Evolutionary conservation across 2,329 filamentous ascomycete species (phyloP).

Genomic region (Dactylonectria macrodidyma): DNA sequence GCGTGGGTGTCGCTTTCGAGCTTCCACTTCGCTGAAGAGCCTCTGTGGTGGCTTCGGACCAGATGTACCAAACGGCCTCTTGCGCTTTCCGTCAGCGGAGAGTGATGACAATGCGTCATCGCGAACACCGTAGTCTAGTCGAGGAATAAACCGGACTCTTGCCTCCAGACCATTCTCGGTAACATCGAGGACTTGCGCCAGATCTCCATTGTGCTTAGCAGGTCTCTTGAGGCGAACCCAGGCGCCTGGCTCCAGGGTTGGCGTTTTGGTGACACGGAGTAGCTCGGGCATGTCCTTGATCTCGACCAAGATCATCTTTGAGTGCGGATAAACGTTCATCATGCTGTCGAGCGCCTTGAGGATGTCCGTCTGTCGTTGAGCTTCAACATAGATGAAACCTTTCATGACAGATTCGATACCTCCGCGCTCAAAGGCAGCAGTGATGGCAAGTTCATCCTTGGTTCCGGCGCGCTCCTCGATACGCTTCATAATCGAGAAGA

Average conservation of each 20-base stretch:
- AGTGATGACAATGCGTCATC: constrained; percentile 74
- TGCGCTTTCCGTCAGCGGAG: constrained; percentile 80
- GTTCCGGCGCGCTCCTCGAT: constrained; percentile 85
- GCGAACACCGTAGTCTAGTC: constrained; percentile 91
- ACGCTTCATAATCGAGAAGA: constrained; percentile 90
- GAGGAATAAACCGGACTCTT: constrained; percentile 87
- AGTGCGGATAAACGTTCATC: constrained; percentile 90
- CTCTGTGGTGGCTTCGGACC: constrained; percentile 86
- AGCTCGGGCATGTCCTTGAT: constrained; percentile 99
- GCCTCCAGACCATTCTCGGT: constrained; percentile 94
- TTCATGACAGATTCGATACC: constrained; percentile 85
- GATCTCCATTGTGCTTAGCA: constrained; percentile 87
- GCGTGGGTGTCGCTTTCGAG: constrained; percentile 85
- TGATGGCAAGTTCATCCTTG: constrained; percentile 87
- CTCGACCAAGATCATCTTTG: constrained; percentile 88
- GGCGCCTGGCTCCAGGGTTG: constrained; percentile 86
- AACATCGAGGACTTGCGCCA: constrained; percentile 93
- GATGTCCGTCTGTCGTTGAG: constrained; percentile 88
- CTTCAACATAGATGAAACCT: constrained; percentile 96
- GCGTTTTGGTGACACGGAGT: constrained; percentile 89
- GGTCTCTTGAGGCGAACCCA: constrained; percentile 91
- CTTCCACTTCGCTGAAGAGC: constrained; percentile 93
- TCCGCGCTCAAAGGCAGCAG: constrained; percentile 92
- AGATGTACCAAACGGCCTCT: constrained; percentile 73
- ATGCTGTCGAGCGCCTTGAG: constrained; percentile 86